Conservation (phyloP, 257 asterid species). For the Salvia rosmarinus region DNA sequence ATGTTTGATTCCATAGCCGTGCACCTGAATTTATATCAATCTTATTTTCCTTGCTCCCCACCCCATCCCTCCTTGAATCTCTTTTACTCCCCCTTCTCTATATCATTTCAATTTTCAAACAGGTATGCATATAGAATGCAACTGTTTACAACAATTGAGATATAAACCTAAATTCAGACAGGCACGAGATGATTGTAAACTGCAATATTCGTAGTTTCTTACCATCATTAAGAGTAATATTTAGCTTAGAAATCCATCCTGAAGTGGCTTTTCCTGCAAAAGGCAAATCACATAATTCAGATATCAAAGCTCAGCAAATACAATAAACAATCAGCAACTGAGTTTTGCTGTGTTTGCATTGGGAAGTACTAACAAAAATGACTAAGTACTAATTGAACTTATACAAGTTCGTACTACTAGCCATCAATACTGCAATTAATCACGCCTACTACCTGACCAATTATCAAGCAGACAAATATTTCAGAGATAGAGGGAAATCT, state of each 20-base stretch:
- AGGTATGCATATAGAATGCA: neutral
- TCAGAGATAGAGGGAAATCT: neutral
- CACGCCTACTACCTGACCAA: neutral
- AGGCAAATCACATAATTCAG: constrained; percentile 33
- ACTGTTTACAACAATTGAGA: neutral
- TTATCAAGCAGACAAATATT: constrained; percentile 3
- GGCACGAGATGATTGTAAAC: neutral
- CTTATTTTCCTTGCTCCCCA: neutral
- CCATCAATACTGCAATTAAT: neutral
- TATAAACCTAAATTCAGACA: constrained; percentile 5
- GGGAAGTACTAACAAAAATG: neutral
- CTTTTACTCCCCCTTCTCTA: neutral
- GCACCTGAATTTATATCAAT: neutral
- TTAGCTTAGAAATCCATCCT: constrained; percentile 45
- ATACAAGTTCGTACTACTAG: neutral
- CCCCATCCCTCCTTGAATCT: neutral
- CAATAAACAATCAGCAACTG: constrained; percentile 11
- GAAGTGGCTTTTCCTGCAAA: constrained; percentile 45
- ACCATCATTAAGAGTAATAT: constrained; percentile 41
- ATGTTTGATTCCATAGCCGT: neutral
- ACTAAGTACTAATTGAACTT: no score
- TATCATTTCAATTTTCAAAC: constrained; percentile 3
- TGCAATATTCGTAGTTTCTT: constrained; percentile 29
- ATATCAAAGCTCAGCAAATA: constrained; percentile 15
- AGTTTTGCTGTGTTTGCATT: neutral